Conservation (phyloP, 2,329 filamentous ascomycete species). For the Aaosphaeria arxii region DNA sequence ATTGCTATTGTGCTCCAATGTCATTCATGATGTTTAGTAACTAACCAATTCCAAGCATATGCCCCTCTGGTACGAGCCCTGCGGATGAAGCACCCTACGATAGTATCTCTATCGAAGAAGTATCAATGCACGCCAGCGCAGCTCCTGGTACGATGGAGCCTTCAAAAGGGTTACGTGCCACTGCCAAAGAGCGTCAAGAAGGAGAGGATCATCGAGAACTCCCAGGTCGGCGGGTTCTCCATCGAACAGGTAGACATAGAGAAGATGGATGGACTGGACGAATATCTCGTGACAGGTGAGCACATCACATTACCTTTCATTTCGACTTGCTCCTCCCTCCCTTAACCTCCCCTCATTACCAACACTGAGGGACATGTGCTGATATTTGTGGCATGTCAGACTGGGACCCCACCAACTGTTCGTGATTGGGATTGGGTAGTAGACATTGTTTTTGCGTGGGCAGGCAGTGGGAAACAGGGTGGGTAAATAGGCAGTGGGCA, state of each 20-base stretch:
- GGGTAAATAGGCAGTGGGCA: too few species aligned
- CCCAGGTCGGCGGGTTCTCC: constrained; percentile 57
- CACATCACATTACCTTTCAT: too few species aligned
- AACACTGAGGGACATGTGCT: too few species aligned
- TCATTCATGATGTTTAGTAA: too few species aligned
- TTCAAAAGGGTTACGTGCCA: constrained; percentile 71
- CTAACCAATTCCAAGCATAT: constrained; percentile 53
- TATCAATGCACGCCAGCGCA: constrained; percentile 71
- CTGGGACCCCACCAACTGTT: too few species aligned
- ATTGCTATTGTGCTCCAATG: too few species aligned
- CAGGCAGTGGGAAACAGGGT: too few species aligned
- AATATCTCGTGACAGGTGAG: constrained; percentile 61
- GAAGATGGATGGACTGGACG: constrained; percentile 63
- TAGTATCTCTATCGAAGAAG: constrained; percentile 62
- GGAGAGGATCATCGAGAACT: constrained; percentile 65
- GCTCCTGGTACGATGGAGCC: constrained; percentile 72
- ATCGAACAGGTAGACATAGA: constrained; percentile 64
- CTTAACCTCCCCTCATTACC: too few species aligned
- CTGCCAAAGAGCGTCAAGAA: constrained; percentile 69
- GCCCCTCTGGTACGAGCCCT: constrained; percentile 71
- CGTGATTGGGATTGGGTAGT: too few species aligned
- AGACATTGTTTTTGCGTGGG: too few species aligned
- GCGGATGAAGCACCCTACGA: constrained; percentile 65
- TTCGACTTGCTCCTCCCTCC: too few species aligned
- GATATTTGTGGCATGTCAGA: too few species aligned